phyloP scores from a whole-genome alignment of 2,329 filamentous ascomycete genomes.

The Penicillium sp. region DNA sequence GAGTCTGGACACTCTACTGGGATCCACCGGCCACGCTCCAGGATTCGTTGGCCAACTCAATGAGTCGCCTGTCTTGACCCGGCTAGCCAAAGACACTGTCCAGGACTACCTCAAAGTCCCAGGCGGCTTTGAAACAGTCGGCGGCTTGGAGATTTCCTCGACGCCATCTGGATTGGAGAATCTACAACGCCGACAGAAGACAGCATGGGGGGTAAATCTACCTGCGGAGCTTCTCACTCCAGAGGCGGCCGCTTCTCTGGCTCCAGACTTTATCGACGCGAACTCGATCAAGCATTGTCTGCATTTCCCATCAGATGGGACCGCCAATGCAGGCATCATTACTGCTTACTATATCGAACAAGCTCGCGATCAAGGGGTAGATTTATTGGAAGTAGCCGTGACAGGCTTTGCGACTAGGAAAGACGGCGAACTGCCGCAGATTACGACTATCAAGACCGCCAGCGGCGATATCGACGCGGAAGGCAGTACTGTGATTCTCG shows the following conservation, averaged over 20 bases:
- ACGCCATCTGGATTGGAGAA: conserved; percentile 18
- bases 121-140: conserved; percentile 26
- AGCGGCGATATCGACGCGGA: conserved; percentile 18
- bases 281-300: conserved; percentile 16
- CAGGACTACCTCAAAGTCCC: conserved; percentile 29
- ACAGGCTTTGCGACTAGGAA: conserved; percentile 5
- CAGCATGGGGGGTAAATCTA: conserved; percentile 23
- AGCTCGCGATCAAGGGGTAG: conserved; percentile 19
- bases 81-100: conserved; percentile 31
- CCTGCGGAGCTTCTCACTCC: conserved; percentile 25
- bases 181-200: conserved; percentile 17
- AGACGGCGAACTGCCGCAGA: background rate
- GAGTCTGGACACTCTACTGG: conserved; percentile 23
- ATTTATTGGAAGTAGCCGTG: conserved; percentile 23
- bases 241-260: conserved; percentile 21
- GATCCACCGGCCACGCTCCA: conserved; percentile 36
- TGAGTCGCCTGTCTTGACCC: conserved; percentile 30
- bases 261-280: conserved; percentile 29
- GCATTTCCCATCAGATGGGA: conserved; percentile 28
- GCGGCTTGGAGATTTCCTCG: conserved; percentile 27
- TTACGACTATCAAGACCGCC: conserved; percentile 12
- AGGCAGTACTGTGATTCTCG: conserved; percentile 26
- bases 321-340: conserved; percentile 25
- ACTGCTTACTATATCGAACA: conserved; percentile 25
- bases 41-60: conserved; percentile 39